These are phyloP conservation scores for Saccharomycopsis sp. DNA, from an alignment of 805 yeast species.

Conservation along the genomic window DNA sequence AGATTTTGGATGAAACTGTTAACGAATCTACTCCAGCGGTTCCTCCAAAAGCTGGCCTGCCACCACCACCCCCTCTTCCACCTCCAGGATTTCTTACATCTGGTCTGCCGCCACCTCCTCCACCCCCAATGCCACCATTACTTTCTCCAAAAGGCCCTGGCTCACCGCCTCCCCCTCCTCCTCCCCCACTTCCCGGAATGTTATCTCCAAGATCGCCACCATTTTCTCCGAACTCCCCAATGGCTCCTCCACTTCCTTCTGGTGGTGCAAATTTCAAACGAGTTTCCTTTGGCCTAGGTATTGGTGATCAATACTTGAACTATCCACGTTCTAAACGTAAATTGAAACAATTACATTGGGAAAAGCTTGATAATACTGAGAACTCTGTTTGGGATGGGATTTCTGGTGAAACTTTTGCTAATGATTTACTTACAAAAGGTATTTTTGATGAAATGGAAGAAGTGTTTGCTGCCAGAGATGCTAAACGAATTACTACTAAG, in stretches of 20 bases:
- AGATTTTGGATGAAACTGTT: not conserved
- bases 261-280: slow-evolving; percentile 15
- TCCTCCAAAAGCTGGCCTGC: not conserved
- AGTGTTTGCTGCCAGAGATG: slow-evolving; percentile 77
- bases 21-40: not conserved
- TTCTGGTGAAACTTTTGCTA: slow-evolving; percentile 46
- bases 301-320: slow-evolving; percentile 31
- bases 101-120: slow-evolving; percentile 21
- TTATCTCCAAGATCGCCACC: slow-evolving; percentile 23
- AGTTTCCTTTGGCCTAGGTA: slow-evolving; percentile 18
- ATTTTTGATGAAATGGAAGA: slow-evolving; percentile 75
- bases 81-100: not conserved
- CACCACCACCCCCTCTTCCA: slow-evolving; percentile 19
- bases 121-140: slow-evolving; percentile 28
- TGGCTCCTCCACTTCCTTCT: slow-evolving; percentile 24
- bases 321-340: slow-evolving; percentile 64
- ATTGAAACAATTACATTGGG: slow-evolving; percentile 96
- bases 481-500: slow-evolving; percentile 37
- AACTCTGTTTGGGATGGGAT: slow-evolving; percentile 78
- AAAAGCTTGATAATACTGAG: slow-evolving; percentile 73
- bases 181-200: slow-evolving; percentile 24
- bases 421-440: slow-evolving; percentile 63
- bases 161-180: slow-evolving; percentile 29
- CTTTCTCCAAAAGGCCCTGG: slow-evolving; percentile 20
- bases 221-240: slow-evolving; percentile 24